phyloP scores from a whole-genome alignment of 169 alveolate genomes.

The Plasmodium relictum region DNA sequence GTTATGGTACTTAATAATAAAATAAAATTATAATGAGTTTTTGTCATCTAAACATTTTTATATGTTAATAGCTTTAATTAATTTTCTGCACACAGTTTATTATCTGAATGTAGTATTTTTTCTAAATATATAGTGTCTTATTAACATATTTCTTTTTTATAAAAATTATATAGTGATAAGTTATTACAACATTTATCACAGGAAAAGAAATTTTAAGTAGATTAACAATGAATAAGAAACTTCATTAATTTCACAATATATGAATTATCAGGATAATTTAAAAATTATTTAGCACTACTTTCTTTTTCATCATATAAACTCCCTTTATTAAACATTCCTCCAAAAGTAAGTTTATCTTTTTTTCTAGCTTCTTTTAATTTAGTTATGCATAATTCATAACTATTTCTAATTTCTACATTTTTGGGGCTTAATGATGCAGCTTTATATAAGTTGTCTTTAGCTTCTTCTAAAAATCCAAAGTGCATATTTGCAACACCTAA shows the following conservation, averaged over 20 bases:
- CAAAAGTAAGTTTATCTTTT: constrained; percentile 79
- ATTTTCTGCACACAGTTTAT: too few relatives aligned
- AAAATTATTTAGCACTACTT: constrained; percentile 35
- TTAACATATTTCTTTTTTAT: too few relatives aligned
- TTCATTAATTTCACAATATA: too few relatives aligned
- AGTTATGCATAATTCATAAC: constrained; percentile 72
- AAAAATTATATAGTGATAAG: too few relatives aligned
- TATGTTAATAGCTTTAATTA: too few relatives aligned
- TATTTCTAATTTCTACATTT: constrained; percentile 82
- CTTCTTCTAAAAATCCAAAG: constrained; percentile 82
- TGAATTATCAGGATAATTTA: too few relatives aligned
- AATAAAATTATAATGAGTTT: too few relatives aligned
- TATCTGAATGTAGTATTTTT: too few relatives aligned
- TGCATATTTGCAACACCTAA: constrained; percentile 87
- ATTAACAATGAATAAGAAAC: too few relatives aligned
- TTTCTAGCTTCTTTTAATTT: constrained; percentile 80
- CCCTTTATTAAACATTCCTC: constrained; percentile 78
- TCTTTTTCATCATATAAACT: constrained; percentile 66
- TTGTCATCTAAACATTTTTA: too few relatives aligned
- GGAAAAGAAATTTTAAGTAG: neutral
- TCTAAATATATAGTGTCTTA: too few relatives aligned
- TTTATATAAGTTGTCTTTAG: constrained; percentile 80
- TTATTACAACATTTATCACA: neutral
- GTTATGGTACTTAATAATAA: too few relatives aligned
- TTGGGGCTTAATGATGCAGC: constrained; percentile 84